phyloP scores from a whole-genome alignment of 192 early-diverging fungal species.

The Coemansia erecta region DNA sequence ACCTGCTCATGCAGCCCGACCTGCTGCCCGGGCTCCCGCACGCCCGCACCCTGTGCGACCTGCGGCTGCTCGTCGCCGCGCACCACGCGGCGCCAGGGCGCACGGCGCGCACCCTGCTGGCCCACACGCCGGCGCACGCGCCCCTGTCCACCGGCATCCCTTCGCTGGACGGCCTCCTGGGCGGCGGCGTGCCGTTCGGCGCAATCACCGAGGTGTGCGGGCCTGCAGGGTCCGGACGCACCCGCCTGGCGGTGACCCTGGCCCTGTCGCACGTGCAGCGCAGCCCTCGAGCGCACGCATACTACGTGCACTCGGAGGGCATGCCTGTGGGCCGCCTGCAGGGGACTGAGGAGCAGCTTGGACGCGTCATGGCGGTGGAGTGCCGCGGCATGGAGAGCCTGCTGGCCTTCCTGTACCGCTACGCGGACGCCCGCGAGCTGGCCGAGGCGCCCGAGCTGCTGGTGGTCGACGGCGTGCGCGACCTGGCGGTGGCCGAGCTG shows the following conservation, averaged over 20 bases:
- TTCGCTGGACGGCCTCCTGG: slow-evolving; percentile 26
- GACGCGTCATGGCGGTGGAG: slow-evolving; percentile 30
- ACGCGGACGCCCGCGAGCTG: slow-evolving; percentile 14
- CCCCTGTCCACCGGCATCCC: slow-evolving; percentile 21
- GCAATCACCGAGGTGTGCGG: slow-evolving; percentile 36
- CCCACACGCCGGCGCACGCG: background rate
- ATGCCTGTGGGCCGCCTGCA: too few relatives aligned
- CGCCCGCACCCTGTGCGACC: slow-evolving; percentile 12
- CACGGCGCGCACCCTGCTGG: background rate
- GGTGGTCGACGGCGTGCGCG: slow-evolving; percentile 29
- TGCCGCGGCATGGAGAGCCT: slow-evolving; percentile 32
- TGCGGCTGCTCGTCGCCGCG: slow-evolving; percentile 17
- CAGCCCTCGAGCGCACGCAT: slow-evolving; percentile 9
- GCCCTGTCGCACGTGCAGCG: background rate
- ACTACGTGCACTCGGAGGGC: slow-evolving; percentile 8
- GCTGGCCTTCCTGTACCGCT: slow-evolving; percentile 35
- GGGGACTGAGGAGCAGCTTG: slow-evolving; percentile 14
- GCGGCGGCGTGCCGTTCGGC: slow-evolving; percentile 21
- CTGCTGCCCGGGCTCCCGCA: slow-evolving; percentile 23
- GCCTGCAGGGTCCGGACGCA: slow-evolving; percentile 14
- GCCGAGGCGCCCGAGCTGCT: slow-evolving; percentile 14
- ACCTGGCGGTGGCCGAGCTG: too few relatives aligned
- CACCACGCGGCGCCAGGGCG: slow-evolving; percentile 29
- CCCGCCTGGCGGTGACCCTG: slow-evolving; percentile 16
- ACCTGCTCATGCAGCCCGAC: slow-evolving; percentile 40